phyloP scores from a whole-genome alignment of 2,329 filamentous ascomycete genomes.

The Fusarium camptoceras region DNA sequence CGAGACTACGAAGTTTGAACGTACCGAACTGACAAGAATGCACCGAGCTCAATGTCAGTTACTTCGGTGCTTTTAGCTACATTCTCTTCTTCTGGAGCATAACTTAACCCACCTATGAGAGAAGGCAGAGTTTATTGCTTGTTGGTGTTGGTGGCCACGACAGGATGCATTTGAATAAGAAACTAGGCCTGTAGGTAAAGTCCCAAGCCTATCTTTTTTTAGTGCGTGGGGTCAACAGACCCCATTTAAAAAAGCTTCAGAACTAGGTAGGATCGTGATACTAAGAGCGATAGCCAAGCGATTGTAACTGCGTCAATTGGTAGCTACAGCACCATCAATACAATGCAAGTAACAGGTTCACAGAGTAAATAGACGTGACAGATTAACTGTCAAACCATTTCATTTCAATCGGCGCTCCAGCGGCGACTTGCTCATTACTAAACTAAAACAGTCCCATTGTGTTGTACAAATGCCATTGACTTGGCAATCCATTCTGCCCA shows the following conservation, averaged over 20 bases:
- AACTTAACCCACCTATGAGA: neutral
- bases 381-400: constrained; percentile 43
- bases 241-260: constrained; percentile 10
- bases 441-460: constrained; percentile 47
- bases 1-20: constrained; percentile 12
- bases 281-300: neutral
- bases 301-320: neutral
- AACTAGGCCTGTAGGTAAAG: neutral
- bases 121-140: neutral
- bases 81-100: neutral
- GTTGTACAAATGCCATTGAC: constrained; percentile 46
- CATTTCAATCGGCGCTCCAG: constrained; percentile 41
- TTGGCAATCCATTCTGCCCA: constrained; percentile 41
- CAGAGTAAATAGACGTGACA: constrained; percentile 1
- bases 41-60: no score
- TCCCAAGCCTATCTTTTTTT: constrained; percentile 4
- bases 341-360: neutral
- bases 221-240: constrained; percentile 27
- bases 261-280: constrained; percentile 8
- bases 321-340: neutral
- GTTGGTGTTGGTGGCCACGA: neutral
- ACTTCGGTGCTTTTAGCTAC: no score
- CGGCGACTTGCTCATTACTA: constrained; percentile 47
- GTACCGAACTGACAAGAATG: neutral
- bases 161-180: neutral